phyloP scores from a whole-genome alignment of 495 filamentous ascomycete species.

The Trichoderma gamsii region DNA sequence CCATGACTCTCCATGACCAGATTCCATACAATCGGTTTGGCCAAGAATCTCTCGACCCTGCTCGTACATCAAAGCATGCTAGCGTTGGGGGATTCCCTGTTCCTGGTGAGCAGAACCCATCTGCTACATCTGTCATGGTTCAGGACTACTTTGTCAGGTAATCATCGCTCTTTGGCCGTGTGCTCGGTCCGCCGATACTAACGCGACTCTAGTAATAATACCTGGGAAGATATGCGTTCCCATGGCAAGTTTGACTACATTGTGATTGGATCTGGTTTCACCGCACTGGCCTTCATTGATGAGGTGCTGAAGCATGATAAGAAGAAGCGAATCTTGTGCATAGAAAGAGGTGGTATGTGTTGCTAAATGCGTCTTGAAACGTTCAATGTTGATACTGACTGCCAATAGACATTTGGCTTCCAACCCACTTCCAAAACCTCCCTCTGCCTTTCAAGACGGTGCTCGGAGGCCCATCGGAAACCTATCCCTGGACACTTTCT shows the following conservation, averaged over 20 bases:
- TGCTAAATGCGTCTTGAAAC: not conserved
- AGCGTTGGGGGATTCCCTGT: not conserved
- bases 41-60: not conserved
- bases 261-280: not conserved
- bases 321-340: not conserved
- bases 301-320: not conserved
- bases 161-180: not conserved
- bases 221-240: not conserved
- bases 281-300: not conserved
- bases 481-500: not conserved
- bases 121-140: not conserved
- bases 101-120: not conserved
- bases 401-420: not conserved
- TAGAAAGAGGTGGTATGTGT: not conserved
- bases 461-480: not conserved
- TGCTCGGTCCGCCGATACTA: not conserved
- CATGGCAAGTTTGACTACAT: not conserved
- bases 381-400: not conserved
- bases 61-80: not conserved
- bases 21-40: not conserved
- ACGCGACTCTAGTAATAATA: not conserved
- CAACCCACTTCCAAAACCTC: not conserved
- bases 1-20: not conserved
- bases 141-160: not conserved
- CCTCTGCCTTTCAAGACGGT: not conserved